Base-by-base conservation (phyloP, 306 rosid genomes). In the Rosa multiflora region DNA sequence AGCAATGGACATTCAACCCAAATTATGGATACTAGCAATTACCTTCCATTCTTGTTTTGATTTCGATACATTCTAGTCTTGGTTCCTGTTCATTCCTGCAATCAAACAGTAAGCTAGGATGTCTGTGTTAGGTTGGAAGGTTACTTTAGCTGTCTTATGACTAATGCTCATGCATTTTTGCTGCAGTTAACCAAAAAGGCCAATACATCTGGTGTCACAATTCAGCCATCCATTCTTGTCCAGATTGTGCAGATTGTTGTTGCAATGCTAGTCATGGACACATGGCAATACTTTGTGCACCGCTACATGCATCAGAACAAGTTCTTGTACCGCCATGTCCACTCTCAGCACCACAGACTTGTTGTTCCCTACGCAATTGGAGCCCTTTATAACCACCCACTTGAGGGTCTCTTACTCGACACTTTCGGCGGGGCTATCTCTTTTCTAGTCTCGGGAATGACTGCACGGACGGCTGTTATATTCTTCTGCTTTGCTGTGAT, bases 251-350 rank as follows among this genome's bases (percentile, higher is more conserved):
- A 94, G 87, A 83, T 94, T 83, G 26, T 88, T 58, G 80, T 88
- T 42, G 98, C 96, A 5, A 91, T 94, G 98, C 52, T 94, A 67
- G 90, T 92, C 37, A 86, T 94, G 91, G 98, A 94, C 76, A 84
- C 98, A 18, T 94, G 98, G 97, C 98, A 94, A 81, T 94, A 91
- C 87, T 91, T 92, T 74, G 97, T 92, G 81, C 98, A 94, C 55
- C 83, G 97, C 5, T 94, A 89, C 85, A 88, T 94, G 97, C 96
- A 94, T 84, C 94, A 94, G 81, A 94, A 91, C 91, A 94, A 94
- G 77, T 91, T 90, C 72, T 49, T 94, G 82, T 94, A 91, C 72
- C 90, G 89, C 77, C 96, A 91, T 78, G 79, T 94, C 80, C 98
- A 94, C 80, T 91, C 97, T 21, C 96, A 89, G 73, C 98, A 94